Conservation (phyloP, 805 yeast species). For the Cyberlindnera maritima region DNA sequence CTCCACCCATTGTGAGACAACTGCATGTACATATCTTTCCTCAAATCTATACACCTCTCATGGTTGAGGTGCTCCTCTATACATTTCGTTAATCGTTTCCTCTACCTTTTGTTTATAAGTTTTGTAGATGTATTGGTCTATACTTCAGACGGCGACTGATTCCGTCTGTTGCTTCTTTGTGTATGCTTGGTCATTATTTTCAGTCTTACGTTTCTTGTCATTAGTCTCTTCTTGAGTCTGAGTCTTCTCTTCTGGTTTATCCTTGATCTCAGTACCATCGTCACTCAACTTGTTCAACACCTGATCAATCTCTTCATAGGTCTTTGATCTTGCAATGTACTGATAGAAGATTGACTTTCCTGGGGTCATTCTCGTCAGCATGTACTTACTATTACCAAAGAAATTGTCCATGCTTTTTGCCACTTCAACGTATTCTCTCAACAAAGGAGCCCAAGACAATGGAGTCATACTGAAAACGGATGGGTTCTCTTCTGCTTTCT, state of each 20-base stretch:
- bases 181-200: constrained; percentile 1
- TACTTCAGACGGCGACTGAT: constrained; percentile 9
- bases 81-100: constrained; percentile 1
- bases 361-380: constrained; percentile 75
- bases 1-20: not conserved
- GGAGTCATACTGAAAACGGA: constrained; percentile 55
- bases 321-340: constrained; percentile 52
- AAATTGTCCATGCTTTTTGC: constrained; percentile 60
- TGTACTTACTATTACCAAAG: constrained; percentile 75
- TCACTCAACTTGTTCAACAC: constrained; percentile 19
- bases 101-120: not conserved
- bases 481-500: constrained; percentile 84
- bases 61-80: not conserved
- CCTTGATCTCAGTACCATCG: constrained; percentile 18
- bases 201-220: constrained; percentile 20
- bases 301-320: constrained; percentile 45
- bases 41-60: not conserved
- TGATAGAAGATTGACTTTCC: constrained; percentile 66
- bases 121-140: not conserved
- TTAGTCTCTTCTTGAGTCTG: constrained; percentile 2
- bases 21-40: constrained; percentile 3
- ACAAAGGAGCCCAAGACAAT: constrained; percentile 51
- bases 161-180: constrained; percentile 21
- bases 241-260: not conserved
- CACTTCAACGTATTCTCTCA: constrained; percentile 52